Percentiles rank a stretch among this genome's conserved stretches.
These are phyloP conservation scores for Mycena leptocephala DNA, from an alignment of 768 basidiomycete genomes.

Conservation along the genomic window DNA sequence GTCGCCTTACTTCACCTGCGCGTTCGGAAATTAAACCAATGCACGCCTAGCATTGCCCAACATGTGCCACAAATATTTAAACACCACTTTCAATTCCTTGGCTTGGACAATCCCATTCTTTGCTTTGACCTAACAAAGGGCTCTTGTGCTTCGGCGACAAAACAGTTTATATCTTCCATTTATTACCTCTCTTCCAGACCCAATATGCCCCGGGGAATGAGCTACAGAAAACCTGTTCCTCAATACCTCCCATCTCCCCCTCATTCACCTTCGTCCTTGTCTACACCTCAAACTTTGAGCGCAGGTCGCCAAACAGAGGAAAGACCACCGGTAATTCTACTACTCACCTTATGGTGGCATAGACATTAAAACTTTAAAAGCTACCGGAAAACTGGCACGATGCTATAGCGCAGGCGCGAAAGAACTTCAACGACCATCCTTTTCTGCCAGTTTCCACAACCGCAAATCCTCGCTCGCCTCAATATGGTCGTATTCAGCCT, in stretches of 20 bases:
- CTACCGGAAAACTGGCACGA: conserved; percentile 32
- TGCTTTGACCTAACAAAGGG: conserved; percentile 20
- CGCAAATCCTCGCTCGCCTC: not conserved
- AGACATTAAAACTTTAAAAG: conserved; percentile 16
- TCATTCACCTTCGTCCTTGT: conserved; percentile 57
- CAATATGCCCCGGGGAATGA: conserved; percentile 63
- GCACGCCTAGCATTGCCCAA: conserved; percentile 12
- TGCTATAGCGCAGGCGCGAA: conserved; percentile 23
- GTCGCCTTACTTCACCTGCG: not conserved
- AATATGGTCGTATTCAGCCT: not conserved
- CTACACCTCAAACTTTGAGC: not conserved
- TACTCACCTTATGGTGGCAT: not conserved
- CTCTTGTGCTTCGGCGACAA: conserved; percentile 1
- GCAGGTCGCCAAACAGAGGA: conserved; percentile 14
- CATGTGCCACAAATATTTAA: conserved; percentile 12
- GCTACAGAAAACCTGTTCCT: conserved; percentile 82
- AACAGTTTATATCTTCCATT: not conserved
- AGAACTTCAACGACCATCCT: not conserved
- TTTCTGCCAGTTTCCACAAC: not conserved
- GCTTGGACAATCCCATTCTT: conserved; percentile 5
- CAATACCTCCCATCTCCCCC: conserved; percentile 78
- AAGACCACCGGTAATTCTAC: conserved; percentile 29
- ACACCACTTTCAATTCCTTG: not conserved
- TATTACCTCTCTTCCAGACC: not conserved
- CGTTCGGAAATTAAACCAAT: conserved; percentile 28